Evolutionary conservation across 176 grass and related monocot species (phyloP).

Genomic region (Aegilops longissima): DNA sequence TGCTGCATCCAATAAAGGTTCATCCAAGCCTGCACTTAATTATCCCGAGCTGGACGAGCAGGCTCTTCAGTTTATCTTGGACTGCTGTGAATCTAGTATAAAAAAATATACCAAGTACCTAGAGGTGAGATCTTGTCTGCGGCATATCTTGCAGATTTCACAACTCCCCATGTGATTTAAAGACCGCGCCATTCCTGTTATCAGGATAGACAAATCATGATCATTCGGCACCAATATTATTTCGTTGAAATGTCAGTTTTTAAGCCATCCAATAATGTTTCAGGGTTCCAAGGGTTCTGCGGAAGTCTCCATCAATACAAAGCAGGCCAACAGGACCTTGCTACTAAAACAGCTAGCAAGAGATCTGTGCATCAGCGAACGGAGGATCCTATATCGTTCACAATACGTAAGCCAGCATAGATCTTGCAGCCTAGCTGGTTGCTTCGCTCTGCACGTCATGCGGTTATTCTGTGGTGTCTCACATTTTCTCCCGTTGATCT

Average conservation of each 20-base stretch:
- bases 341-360: slow-evolving; percentile 85
- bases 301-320: slow-evolving; percentile 49
- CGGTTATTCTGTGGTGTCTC: background rate
- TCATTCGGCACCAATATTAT: background rate
- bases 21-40: slow-evolving; percentile 43
- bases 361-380: slow-evolving; percentile 85
- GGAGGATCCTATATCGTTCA: slow-evolving; percentile 83
- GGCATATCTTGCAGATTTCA: slow-evolving; percentile 11
- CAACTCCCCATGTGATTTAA: background rate
- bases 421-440: background rate
- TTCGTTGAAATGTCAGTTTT: background rate
- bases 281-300: slow-evolving; percentile 44
- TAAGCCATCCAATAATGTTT: slow-evolving; percentile 24
- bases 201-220: background rate
- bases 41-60: slow-evolving; percentile 87
- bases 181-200: background rate
- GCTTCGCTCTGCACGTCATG: background rate
- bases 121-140: slow-evolving; percentile 53
- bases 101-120: slow-evolving; percentile 74
- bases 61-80: slow-evolving; percentile 91
- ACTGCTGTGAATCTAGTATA: slow-evolving; percentile 84
- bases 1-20: slow-evolving; percentile 71
- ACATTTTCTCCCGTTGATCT: background rate
- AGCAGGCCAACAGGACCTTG: slow-evolving; percentile 73
- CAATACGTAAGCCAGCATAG: slow-evolving; percentile 64